These are phyloP conservation scores for Fusarium clavum DNA, from an alignment of 2,329 filamentous ascomycete genomes.

Conservation along the genomic window DNA sequence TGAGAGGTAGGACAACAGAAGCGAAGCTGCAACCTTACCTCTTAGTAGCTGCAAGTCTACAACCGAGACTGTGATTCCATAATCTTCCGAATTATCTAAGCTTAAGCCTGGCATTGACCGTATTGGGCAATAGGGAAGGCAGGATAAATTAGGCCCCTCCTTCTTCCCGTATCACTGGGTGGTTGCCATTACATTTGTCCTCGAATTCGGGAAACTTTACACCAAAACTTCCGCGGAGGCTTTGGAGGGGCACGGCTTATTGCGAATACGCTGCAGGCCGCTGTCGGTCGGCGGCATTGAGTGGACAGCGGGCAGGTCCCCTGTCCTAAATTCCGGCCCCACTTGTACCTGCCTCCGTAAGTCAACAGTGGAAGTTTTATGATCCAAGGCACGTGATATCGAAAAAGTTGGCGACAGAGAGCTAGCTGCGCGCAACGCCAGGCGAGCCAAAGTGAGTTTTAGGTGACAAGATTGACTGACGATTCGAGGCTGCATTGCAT, in stretches of 20 bases:
- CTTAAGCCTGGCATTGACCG: slow-evolving; percentile 10
- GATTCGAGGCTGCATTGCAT: slow-evolving; percentile 34
- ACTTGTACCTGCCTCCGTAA: slow-evolving; percentile 36
- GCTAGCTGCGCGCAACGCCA: slow-evolving; percentile 40
- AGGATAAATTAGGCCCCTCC: slow-evolving; percentile 26
- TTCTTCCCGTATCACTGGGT: neutral
- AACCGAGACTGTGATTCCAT: slow-evolving; percentile 20
- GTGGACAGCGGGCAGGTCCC: slow-evolving; percentile 4
- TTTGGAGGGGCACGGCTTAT: slow-evolving; percentile 44
- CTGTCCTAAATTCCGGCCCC: slow-evolving; percentile 33
- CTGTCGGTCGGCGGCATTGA: slow-evolving; percentile 33
- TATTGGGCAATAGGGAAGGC: slow-evolving; percentile 1
- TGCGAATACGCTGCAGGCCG: slow-evolving; percentile 37
- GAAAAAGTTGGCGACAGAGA: slow-evolving; percentile 46
- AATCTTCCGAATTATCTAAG: slow-evolving; percentile 20
- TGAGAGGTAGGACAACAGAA: slow-evolving; percentile 22
- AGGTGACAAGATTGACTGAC: slow-evolving; percentile 40
- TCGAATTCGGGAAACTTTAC: slow-evolving; percentile 34
- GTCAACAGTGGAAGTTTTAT: neutral
- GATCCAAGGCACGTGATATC: slow-evolving; percentile 45
- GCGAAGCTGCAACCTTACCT: slow-evolving; percentile 1
- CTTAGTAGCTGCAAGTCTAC: slow-evolving; percentile 1
- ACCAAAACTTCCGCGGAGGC: slow-evolving; percentile 30
- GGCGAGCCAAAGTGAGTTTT: slow-evolving; percentile 18
- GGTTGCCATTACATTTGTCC: slow-evolving; percentile 10